Percentiles rank a stretch among this genome's conserved stretches.
Evolutionary conservation across 257 asterid genomes (phyloP).

Genomic region (Solanum chmielewskii): DNA sequence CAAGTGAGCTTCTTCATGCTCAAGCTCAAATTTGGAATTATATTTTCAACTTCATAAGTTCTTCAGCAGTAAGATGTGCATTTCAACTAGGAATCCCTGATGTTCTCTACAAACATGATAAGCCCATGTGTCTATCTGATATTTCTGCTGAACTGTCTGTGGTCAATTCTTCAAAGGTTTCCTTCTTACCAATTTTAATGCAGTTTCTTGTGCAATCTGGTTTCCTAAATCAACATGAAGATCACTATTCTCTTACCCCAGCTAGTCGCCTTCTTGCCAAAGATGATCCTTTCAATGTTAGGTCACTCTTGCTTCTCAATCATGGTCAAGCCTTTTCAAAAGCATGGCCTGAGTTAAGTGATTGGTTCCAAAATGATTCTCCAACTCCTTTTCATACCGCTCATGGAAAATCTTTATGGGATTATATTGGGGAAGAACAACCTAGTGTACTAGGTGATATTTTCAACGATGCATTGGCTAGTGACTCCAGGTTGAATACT

Average conservation of each 20-base stretch:
- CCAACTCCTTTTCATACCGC: not conserved
- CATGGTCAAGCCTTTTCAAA: not conserved
- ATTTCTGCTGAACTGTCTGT: not conserved
- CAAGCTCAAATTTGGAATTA: conserved; percentile 12
- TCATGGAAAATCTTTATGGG: not conserved
- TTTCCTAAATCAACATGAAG: not conserved
- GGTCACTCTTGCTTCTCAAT: not conserved
- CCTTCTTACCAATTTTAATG: not conserved
- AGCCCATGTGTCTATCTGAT: conserved; percentile 1
- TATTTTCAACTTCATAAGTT: not conserved
- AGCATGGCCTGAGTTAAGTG: not conserved
- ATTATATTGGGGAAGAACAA: not conserved
- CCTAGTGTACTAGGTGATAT: not conserved
- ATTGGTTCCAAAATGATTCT: not conserved
- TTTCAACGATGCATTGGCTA: not conserved
- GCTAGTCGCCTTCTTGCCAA: not conserved
- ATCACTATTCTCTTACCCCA: conserved; percentile 2
- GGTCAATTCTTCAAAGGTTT: not conserved
- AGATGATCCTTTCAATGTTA: not conserved
- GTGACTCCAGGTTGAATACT: not conserved
- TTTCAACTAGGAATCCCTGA: conserved; percentile 2
- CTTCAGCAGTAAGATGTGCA: conserved; percentile 5
- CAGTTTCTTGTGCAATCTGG: not conserved
- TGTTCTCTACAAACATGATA: conserved; percentile 6
- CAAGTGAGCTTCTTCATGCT: not conserved